phyloP scores from a whole-genome alignment of 1,139 yeast species.

The Saccharomyces uvarum region DNA sequence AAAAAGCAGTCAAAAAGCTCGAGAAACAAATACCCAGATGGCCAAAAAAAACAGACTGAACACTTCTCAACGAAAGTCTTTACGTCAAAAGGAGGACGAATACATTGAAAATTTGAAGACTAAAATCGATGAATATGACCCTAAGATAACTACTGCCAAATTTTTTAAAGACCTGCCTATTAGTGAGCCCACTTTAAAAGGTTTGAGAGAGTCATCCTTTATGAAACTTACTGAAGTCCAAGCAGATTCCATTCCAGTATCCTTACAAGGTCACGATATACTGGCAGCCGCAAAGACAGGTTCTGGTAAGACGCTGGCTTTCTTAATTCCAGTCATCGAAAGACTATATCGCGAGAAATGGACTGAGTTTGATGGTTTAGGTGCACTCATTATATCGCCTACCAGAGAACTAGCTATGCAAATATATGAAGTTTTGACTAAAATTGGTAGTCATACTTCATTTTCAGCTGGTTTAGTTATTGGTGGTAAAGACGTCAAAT shows the following conservation, averaged over 20 bases:
- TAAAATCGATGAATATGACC: conserved; percentile 46
- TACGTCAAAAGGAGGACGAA: conserved; percentile 39
- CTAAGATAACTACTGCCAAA: conserved; percentile 31
- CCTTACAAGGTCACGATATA: conserved; percentile 75
- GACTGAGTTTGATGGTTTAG: conserved; percentile 86
- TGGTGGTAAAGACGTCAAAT: conserved; percentile 91
- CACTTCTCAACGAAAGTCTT: conserved; percentile 36
- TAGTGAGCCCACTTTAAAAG: conserved; percentile 56
- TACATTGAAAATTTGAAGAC: conserved; percentile 41
- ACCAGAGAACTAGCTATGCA: conserved; percentile 93
- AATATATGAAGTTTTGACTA: conserved; percentile 80
- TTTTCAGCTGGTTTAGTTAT: conserved; percentile 92
- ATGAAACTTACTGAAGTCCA: conserved; percentile 81
- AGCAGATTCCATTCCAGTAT: conserved; percentile 64
- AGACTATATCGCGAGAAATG: conserved; percentile 63
- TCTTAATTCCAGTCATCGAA: conserved; percentile 78
- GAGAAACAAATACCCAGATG: conserved; percentile 26
- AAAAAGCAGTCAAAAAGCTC: not conserved
- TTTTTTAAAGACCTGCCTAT: conserved; percentile 69
- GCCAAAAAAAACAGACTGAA: conserved; percentile 37
- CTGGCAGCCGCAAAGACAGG: conserved; percentile 95
- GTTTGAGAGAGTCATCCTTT: conserved; percentile 66
- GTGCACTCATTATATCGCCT: conserved; percentile 86
- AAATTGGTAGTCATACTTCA: conserved; percentile 71
- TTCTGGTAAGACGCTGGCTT: conserved; percentile 91